Evolutionary conservation across 306 rosid genomes (phyloP).

Genomic region (Astragalus membranaceus): DNA sequence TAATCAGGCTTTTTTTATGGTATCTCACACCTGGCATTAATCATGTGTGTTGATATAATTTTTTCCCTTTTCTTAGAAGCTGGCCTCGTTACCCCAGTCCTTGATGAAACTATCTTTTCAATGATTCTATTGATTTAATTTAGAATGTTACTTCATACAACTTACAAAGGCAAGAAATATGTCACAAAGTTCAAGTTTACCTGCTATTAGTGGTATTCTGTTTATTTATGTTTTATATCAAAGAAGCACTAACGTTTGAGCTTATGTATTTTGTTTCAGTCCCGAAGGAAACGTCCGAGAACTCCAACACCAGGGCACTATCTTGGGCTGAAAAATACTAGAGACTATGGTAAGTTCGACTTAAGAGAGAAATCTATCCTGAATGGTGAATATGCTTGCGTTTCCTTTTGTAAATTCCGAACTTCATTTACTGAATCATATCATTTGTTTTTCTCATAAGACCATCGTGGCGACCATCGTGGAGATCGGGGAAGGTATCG

Average conservation of each 20-base stretch:
- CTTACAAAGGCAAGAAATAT: not conserved
- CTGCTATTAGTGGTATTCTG: not conserved
- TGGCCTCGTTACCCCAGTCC: slow-evolving; percentile 4
- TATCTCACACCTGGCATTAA: slow-evolving; percentile 70
- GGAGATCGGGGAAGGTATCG: slow-evolving; percentile 45
- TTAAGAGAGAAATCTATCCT: not conserved
- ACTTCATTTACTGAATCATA: not conserved
- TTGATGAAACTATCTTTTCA: not conserved
- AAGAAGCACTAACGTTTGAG: slow-evolving; percentile 21
- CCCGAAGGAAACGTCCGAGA: slow-evolving; percentile 89
- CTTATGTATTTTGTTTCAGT: slow-evolving; percentile 55
- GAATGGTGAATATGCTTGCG: not conserved
- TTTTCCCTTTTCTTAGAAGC: slow-evolving; percentile 20
- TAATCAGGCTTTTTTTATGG: slow-evolving; percentile 79
- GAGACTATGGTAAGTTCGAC: slow-evolving; percentile 66
- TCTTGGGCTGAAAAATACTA: slow-evolving; percentile 84
- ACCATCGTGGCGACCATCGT: slow-evolving; percentile 22
- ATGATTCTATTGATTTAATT: not conserved
- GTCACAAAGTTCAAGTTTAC: not conserved
- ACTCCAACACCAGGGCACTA: slow-evolving; percentile 99
- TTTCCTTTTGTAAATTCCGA: not conserved
- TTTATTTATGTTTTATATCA: slow-evolving; percentile 4
- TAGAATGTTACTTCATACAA: not conserved
- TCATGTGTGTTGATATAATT: slow-evolving; percentile 34
- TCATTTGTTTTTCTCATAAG: not conserved